These are phyloP conservation scores for Cystoderma amianthinum DNA, from an alignment of 768 basidiomycete genomes.

Conservation along the genomic window DNA sequence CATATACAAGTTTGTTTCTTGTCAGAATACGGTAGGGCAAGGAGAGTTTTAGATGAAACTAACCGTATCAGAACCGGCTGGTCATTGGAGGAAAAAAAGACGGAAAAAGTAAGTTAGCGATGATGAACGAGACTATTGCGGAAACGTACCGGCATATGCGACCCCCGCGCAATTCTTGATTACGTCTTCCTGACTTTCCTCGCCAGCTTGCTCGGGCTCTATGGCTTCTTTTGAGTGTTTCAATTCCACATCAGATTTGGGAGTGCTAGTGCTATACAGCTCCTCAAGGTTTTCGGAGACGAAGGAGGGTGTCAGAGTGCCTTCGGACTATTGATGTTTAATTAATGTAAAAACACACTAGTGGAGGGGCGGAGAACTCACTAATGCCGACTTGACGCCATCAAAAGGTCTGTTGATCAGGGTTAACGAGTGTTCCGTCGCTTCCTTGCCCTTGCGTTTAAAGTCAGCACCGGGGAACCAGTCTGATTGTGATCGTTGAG, in stretches of 20 bases:
- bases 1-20: too few species aligned
- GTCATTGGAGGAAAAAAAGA: too few species aligned
- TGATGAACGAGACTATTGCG: background rate
- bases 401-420: conserved; percentile 21
- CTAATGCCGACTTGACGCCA: conserved; percentile 15
- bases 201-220: too few species aligned
- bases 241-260: conserved; percentile 8
- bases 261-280: conserved; percentile 9
- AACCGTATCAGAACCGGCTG: conserved; percentile 28
- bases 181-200: conserved; percentile 22
- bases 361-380: conserved; percentile 5
- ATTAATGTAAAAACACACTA: background rate
- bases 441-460: conserved; percentile 18
- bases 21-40: background rate
- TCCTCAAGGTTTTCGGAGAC: conserved; percentile 16
- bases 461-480: conserved; percentile 33
- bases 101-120: too few species aligned
- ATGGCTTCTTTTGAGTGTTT: too few species aligned
- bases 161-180: conserved; percentile 34
- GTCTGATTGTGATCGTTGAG: conserved; percentile 6
- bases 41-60: background rate
- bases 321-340: conserved; percentile 13
- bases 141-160: conserved; percentile 27
- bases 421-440: conserved; percentile 10
- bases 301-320: conserved; percentile 15